A percentile compares a stretch with the other conserved stretches of the same genome.
These are phyloP conservation scores for Scheffersomyces quercinus DNA, from an alignment of 1,139 yeast genomes.

Conservation along the genomic window DNA sequence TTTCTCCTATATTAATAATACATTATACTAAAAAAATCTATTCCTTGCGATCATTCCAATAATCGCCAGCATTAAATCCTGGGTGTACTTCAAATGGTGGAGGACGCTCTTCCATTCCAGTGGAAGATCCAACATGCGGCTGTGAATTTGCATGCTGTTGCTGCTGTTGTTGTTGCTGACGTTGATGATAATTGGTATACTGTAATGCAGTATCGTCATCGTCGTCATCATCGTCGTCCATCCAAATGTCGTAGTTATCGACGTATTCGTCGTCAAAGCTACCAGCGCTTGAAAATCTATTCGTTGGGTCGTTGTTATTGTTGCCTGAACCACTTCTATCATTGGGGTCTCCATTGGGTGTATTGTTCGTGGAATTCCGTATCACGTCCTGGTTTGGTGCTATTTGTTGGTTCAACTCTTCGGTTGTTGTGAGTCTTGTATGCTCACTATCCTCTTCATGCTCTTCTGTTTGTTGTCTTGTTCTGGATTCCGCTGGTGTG, in stretches of 20 bases:
- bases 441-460: too few relatives aligned
- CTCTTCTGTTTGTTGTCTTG: too few relatives aligned
- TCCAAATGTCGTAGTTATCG: slow-evolving; percentile 31
- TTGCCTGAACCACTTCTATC: too few relatives aligned
- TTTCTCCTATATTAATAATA: not conserved
- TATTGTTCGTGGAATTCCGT: too few relatives aligned
- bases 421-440: too few relatives aligned
- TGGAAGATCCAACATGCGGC: not conserved
- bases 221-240: slow-evolving; percentile 17
- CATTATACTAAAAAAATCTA: not conserved
- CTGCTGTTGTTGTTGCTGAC: slow-evolving; percentile 1
- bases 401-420: too few relatives aligned
- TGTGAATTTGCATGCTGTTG: not conserved
- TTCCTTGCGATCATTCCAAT: slow-evolving; percentile 30
- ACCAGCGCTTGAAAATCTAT: slow-evolving; percentile 6
- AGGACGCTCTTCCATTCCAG: slow-evolving; percentile 13
- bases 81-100: slow-evolving; percentile 39
- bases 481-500: not conserved
- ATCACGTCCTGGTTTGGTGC: too few relatives aligned
- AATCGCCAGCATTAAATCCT: slow-evolving; percentile 32
- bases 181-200: slow-evolving; percentile 1
- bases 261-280: slow-evolving; percentile 28
- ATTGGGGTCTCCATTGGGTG: too few relatives aligned
- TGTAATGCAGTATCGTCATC: slow-evolving; percentile 2
- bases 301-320: too few relatives aligned